Base-by-base conservation (phyloP, 2,329 filamentous ascomycete genomes). In the Zymoseptoria crescenta region DNA sequence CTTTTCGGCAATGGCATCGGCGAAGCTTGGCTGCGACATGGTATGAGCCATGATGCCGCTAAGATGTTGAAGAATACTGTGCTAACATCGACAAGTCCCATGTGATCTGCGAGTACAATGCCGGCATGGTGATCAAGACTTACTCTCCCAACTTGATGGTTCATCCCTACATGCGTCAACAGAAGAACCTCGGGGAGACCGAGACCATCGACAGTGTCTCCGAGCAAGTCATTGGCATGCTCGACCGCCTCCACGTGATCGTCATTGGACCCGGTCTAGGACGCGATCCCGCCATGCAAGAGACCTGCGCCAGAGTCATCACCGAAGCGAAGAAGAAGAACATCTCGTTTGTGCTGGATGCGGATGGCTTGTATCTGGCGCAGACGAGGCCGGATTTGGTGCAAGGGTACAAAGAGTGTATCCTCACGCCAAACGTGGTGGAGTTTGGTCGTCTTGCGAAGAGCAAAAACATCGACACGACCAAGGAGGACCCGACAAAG, bases 131-230 rank as follows among this genome's bases (percentile, higher is more conserved):
- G 45, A 96, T 99, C 77, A 99, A 99, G 79, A 90, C 91, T 3
- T 99, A 97, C 78, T 96, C 92, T 20, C 94, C 94, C 2, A 96
- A 97, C 73, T 81, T 99, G 28, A 99, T 99, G 93, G 94, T 99
- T 9, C 94, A 97, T 74, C 94, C 94, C 0, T 83, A 96, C 66
- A 93, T 99, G 85, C 88, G 91, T 29, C 90, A 94, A 74, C 83
- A 85, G 52, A 80, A 82, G 66, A 80, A 83, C 66, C 76, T 83
- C 56, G 73, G 76, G 24, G 74, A 78, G 54, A 75, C 79, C 56
- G 83, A 87, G 58, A 78, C 78, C 10, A 80, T 84, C 65, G 81
- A 87, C 1, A 79, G 78, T 56, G 81, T 96, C 53, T 84, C 89
- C 8, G 75, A 81, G 24, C 77, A 82, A 56, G 87, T 97, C 64